These are phyloP conservation scores for Epichloe bromicola DNA, from an alignment of 2,329 filamentous ascomycete genomes.

Conservation along the genomic window DNA sequence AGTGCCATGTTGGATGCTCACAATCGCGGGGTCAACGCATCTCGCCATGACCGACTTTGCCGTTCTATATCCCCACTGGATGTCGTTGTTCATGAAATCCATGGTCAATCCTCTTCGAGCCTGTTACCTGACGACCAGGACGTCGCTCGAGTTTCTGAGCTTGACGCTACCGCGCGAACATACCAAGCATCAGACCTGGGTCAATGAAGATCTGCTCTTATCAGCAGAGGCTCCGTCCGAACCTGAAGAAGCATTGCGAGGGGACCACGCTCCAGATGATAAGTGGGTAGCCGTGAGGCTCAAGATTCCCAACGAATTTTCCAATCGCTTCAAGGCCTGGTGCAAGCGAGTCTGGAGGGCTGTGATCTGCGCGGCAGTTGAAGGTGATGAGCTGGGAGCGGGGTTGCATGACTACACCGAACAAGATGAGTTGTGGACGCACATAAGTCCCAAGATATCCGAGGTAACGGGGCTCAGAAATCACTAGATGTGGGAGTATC, in stretches of 20 bases:
- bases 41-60: constrained; percentile 55
- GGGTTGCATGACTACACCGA: constrained; percentile 11
- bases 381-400: constrained; percentile 3
- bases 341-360: constrained; percentile 23
- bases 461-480: not conserved
- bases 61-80: constrained; percentile 46
- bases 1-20: constrained; percentile 35
- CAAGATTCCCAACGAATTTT: constrained; percentile 44
- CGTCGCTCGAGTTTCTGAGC: constrained; percentile 48
- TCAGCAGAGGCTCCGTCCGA: constrained; percentile 24
- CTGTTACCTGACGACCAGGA: constrained; percentile 49
- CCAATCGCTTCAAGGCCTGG: constrained; percentile 32
- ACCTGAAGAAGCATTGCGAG: constrained; percentile 31
- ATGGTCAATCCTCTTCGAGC: constrained; percentile 50
- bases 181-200: constrained; percentile 36
- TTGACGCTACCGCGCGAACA: constrained; percentile 35
- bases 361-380: constrained; percentile 4
- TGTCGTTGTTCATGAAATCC: constrained; percentile 46
- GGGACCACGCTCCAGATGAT: constrained; percentile 39
- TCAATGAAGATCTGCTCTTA: constrained; percentile 38
- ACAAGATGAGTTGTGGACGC: constrained; percentile 14
- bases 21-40: constrained; percentile 48
- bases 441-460: constrained; percentile 6
- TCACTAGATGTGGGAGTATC: not conserved
- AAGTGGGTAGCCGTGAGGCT: constrained; percentile 46